Evolutionary conservation across 768 basidiomycete species (phyloP), one percentile per base, ranked within the genome.

Genomic region (Rubroboletus pulcherrimus): DNA sequence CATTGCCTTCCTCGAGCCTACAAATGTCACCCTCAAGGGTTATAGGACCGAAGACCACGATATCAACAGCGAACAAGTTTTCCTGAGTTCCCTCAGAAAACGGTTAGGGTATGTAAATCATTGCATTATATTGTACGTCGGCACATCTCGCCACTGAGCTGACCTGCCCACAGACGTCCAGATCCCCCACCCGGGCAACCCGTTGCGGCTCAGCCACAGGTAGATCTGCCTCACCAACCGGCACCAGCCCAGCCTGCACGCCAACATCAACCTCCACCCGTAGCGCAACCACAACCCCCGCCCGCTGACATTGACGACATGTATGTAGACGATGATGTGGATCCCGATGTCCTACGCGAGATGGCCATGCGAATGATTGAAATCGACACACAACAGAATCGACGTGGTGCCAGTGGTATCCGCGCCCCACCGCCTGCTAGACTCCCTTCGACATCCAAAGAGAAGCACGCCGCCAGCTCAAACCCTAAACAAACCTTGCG

Each of bases 1-100:
- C 5, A 82, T 87, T 45, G 87, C 86, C 0, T 86, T 89, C 54
- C 82, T 98, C 7, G 86, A 92, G 62, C 90, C 91, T 1, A 71
- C 73, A 7, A 85, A 81, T 30, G 77, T 90, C 7, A 74, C 72
- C 3, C 65, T 89, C 54, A 76, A 84, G 57, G 88, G 85, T 1
- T 77, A 86, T 55, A 74, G 75, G 52, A 82, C 82, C 7, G 83
- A 82, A 30, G 89, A 91, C 44, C 78, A 85, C 26, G 85, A 93
- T 41, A 74, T 60, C 4, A 62, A 78, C 21, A 86, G 84, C 50
- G 78, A 81, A 30, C 67, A 68, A 1, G 74, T 85, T 51, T 92
- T 97, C 66, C 73, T 82, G 10, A 75, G 78, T 41, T 77, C 81
- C 26, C 75, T 96, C 19, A 78, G 80, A 45, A 64, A 70, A 39